phyloP scores from a whole-genome alignment of 140 eudicot genomes.

The Bidens hawaiensis region DNA sequence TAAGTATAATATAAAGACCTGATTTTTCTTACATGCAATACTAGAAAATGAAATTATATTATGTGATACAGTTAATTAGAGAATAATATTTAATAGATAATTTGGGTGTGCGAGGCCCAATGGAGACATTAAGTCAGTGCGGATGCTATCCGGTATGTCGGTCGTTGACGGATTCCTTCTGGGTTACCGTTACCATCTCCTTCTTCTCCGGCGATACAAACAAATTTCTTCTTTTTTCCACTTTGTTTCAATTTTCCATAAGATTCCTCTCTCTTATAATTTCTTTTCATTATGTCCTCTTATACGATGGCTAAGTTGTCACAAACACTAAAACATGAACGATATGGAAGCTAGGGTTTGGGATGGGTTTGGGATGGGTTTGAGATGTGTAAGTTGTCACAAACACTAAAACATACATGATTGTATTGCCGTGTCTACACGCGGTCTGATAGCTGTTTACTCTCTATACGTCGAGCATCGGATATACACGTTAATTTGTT shows the following conservation, averaged over 20 bases:
- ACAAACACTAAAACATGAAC: too few relatives aligned
- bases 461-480: too few relatives aligned
- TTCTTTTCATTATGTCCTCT: too few relatives aligned
- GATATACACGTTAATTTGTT: too few relatives aligned
- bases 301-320: too few relatives aligned
- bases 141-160: conserved; percentile 21
- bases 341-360: too few relatives aligned
- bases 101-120: conserved; percentile 17
- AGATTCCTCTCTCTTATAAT: not conserved
- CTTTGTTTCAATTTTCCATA: not conserved
- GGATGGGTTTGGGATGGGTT: too few relatives aligned
- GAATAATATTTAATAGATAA: not conserved
- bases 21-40: not conserved
- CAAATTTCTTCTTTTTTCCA: conserved; percentile 31
- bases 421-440: too few relatives aligned
- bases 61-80: not conserved
- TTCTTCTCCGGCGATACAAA: conserved; percentile 30
- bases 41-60: not conserved
- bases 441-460: too few relatives aligned
- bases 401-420: too few relatives aligned
- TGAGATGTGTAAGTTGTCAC: too few relatives aligned
- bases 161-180: conserved; percentile 38
- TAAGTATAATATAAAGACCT: not conserved
- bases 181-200: conserved; percentile 23
- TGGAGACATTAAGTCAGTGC: not conserved